Percentiles rank a stretch among this genome's conserved stretches.
Evolutionary conservation across 2,329 filamentous ascomycete genomes (phyloP).

Genomic region (Alternaria sp.): DNA sequence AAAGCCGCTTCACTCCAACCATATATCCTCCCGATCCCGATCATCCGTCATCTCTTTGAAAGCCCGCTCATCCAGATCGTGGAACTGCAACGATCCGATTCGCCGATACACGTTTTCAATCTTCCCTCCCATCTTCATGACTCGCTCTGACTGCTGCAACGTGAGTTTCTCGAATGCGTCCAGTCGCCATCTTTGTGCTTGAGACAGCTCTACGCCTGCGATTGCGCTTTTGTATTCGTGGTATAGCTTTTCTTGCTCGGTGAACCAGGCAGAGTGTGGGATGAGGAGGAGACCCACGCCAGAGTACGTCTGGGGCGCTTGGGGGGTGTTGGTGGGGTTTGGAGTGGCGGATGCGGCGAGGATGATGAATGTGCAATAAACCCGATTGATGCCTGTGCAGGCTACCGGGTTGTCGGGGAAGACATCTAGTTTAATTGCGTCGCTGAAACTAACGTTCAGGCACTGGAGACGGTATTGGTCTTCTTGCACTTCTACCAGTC

Average conservation of each 20-base stretch:
- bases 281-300: background rate
- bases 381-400: too few relatives aligned
- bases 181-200: background rate
- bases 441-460: fast-evolving
- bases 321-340: background rate
- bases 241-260: background rate
- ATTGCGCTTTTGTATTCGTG: background rate
- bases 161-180: background rate
- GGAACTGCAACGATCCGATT: background rate
- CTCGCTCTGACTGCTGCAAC: background rate
- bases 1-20: background rate
- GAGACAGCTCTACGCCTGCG: background rate
- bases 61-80: background rate
- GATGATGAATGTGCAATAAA: background rate
- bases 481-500: background rate
- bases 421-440: background rate
- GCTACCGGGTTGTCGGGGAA: too few relatives aligned
- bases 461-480: background rate
- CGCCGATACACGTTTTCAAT: background rate
- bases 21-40: background rate
- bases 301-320: background rate
- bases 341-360: background rate
- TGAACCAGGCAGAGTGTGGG: background rate
- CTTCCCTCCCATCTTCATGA: background rate
- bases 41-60: background rate